Evolutionary conservation across 1,139 yeast genomes (phyloP), one percentile per base, ranked within the genome.

Genomic region (Saccharomyces hybrid): DNA sequence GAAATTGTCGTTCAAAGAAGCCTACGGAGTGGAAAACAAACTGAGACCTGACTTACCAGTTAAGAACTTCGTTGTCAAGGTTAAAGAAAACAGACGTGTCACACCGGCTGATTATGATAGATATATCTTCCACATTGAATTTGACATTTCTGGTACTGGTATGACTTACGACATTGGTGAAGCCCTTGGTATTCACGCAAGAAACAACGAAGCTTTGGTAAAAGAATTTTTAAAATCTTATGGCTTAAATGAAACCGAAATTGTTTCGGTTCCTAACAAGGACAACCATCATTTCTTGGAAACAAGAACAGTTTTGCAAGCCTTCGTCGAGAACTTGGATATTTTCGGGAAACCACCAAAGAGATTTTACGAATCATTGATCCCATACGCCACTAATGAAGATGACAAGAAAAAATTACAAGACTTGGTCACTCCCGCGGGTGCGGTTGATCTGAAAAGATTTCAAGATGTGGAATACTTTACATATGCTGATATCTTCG

Each of bases 121-220:
- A 76, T 88, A 93, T 73, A 91, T 93, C 68, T 93, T 93, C 90
- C 97, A 93, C 71, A 86, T 93, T 64, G 98, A 93, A 74, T 88
- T 93, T 64, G 99, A 93, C 70, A 80, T 84, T 64, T 74, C 91
- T 51, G 96, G 96, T 53, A 90, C 98, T 47, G 97, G 95, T 29
- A 78, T 93, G 70, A 88, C 82, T 53, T 93, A 93, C 70, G 95
- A 84, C 60, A 88, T 93, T 68, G 99, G 99, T 70, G 99, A 93
- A 76, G 97, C 98, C 7, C 81, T 93, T 59, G 99, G 98, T 68
- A 82, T 93, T 57, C 98, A 93, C 67, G 97, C 96, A 50, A 85
- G 95, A 68, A 93, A 93, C 75, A 80, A 82, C 61, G 71, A 78
- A 41, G 79, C 75, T 34, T 79, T 76, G 51, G 97, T 90, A 52